These are phyloP conservation scores for Marchantia polymorpha DNA, from an alignment of 225 moss, liverwort and hornwort species.

Conservation along the genomic window DNA sequence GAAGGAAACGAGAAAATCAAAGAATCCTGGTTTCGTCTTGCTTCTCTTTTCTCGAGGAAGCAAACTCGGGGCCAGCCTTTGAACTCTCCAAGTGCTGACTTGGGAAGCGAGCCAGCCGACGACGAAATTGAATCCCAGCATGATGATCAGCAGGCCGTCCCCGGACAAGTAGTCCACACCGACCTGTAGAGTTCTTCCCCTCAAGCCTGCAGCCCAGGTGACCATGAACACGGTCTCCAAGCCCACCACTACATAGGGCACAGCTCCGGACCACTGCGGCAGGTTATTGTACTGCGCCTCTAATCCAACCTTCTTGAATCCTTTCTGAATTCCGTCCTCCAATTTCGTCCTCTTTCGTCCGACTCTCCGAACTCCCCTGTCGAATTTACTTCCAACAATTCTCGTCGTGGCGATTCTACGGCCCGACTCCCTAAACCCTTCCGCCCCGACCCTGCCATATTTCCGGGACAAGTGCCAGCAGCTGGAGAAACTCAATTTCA, in stretches of 20 bases:
- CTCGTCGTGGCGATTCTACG: neutral
- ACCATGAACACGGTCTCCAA: conserved; percentile 55
- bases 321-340: conserved; percentile 26
- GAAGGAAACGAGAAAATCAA: conserved; percentile 44
- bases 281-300: conserved; percentile 36
- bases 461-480: neutral
- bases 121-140: conserved; percentile 60
- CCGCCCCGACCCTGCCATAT: too few species aligned
- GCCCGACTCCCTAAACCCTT: too few species aligned
- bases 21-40: conserved; percentile 35
- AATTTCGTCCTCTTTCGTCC: conserved; percentile 22
- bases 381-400: conserved; percentile 33
- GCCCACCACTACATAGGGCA: conserved; percentile 51
- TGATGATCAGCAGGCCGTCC: conserved; percentile 47
- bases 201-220: conserved; percentile 51
- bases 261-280: conserved; percentile 37
- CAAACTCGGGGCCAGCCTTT: conserved; percentile 50
- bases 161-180: conserved; percentile 46
- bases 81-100: conserved; percentile 40
- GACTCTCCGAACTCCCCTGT: conserved; percentile 13
- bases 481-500: neutral
- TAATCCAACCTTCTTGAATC: conserved; percentile 32
- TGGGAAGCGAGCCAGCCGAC: conserved; percentile 55
- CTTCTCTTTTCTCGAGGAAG: conserved; percentile 31
- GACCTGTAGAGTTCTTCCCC: conserved; percentile 43